Conservation (phyloP, 495 filamentous ascomycete genomes). For the Xylaria nigripes region DNA sequence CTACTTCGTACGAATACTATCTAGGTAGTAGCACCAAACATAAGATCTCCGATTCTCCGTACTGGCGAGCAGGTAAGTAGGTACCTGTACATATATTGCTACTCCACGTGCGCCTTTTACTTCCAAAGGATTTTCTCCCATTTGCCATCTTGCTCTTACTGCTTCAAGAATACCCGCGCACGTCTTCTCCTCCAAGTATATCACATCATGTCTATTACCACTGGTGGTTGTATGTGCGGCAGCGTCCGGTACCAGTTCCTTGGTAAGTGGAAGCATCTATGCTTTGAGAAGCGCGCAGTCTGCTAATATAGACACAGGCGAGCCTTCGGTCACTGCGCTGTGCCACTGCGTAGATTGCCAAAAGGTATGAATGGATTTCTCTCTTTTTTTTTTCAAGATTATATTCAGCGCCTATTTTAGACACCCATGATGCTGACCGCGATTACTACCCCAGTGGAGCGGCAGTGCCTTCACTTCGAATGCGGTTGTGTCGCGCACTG, state of each 20-base stretch:
- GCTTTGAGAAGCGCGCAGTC: background rate
- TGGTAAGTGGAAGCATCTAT: background rate
- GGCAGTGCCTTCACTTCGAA: conserved; percentile 43
- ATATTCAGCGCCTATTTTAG: conserved; percentile 7
- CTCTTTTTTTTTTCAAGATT: too few species aligned
- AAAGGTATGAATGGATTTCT: conserved; percentile 8
- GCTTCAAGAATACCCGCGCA: background rate
- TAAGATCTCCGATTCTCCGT: too few species aligned
- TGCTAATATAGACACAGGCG: conserved; percentile 13
- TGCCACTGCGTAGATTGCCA: conserved; percentile 46
- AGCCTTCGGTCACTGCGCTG: conserved; percentile 30
- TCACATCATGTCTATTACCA: background rate
- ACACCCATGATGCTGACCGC: background rate
- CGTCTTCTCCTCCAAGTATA: background rate
- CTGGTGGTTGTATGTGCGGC: conserved; percentile 16
- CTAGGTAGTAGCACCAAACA: too few species aligned
- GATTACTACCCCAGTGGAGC: conserved; percentile 30
- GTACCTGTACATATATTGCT: too few species aligned
- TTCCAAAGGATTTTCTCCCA: too few species aligned
- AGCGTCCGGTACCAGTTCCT: conserved; percentile 8
- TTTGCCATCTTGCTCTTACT: too few species aligned
- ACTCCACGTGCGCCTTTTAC: too few species aligned
- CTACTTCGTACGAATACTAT: too few species aligned
- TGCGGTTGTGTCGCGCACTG: conserved; percentile 35
- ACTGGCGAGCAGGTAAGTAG: too few species aligned